Base-by-base conservation (phyloP, 495 filamentous ascomycete species). In the Trichodelitschia bisporula region DNA sequence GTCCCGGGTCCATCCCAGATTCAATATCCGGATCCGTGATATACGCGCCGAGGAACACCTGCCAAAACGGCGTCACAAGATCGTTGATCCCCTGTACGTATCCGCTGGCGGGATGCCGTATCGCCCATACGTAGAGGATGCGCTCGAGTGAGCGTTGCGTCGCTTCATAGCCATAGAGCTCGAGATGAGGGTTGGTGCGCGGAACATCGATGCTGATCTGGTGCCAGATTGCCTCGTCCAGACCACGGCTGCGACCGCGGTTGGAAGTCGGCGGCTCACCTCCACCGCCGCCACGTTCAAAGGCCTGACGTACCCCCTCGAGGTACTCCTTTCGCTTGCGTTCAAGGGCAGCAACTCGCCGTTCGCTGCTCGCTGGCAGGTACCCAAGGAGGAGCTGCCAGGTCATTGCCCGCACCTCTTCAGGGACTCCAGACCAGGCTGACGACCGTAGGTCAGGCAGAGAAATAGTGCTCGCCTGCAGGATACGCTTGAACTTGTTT, bases 61-160 rank as follows among this genome's bases (percentile, higher is more conserved):
- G 79, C 70, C 78, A 97, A 48, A 97, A 95, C 8, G 86, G 86
- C 5, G 84, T 91, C 2, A 92, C 84, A 16, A 97, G 66, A 49
- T 97, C 86, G 47, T 95, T 97, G 48, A 97, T 97, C 29, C 86
- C 86, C 50, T 97, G 86, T 0, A 97, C 86, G 49, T 97, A 97
- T 21, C 86, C 86, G 46, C 78, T 90, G 3, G 86, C 86, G 5
- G 86, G 86, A 57, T 97, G 86, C 26, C 86, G 67, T 31, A 95
- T 89, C 2, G 86, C 86, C 86, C 86, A 97, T 6, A 97, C 69
- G 48, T 95, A 97, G 10, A 97, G 59, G 33, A 97, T 95, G 18
- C 84, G 65, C 47, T 95, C 86, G 15, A 97, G 51, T 4, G 78
- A 91, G 23, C 80, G 66, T 40, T 97, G 86, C 0, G 86, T 95